Conservation (phyloP, 2,329 filamentous ascomycete genomes). For the Trichophyton verrucosum region DNA sequence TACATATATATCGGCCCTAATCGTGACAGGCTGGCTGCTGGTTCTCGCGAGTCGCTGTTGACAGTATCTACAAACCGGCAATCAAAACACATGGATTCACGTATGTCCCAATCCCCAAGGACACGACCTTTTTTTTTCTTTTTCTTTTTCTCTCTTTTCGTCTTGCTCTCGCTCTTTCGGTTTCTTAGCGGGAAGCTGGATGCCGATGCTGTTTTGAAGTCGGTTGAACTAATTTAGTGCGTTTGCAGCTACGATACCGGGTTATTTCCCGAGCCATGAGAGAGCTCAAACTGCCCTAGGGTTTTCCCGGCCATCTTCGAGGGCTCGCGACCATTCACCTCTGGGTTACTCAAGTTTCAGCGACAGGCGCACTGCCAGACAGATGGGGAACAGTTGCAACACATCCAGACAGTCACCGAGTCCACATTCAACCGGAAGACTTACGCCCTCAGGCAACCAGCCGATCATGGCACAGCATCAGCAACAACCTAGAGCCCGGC, state of each 20-base stretch:
- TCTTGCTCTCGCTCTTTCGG: not conserved
- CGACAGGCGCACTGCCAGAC: not conserved
- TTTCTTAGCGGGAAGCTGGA: not conserved
- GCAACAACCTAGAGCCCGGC: conserved; percentile 4
- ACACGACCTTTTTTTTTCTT: not conserved
- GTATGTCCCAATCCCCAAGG: conserved; percentile 13
- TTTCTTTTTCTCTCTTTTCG: too few relatives aligned
- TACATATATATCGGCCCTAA: not conserved
- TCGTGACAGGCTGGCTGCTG: not conserved
- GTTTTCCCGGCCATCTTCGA: not conserved
- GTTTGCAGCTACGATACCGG: conserved; percentile 20
- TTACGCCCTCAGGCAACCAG: not conserved
- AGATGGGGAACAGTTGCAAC: not conserved
- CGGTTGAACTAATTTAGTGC: not conserved
- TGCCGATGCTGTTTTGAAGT: not conserved
- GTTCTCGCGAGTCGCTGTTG: not conserved
- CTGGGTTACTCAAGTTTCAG: not conserved
- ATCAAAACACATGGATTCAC: conserved; percentile 15
- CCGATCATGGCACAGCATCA: conserved; percentile 3
- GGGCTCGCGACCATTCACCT: not conserved
- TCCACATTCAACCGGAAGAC: not conserved
- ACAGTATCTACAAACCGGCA: not conserved
- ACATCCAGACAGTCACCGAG: conserved; percentile 5
- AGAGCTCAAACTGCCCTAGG: conserved; percentile 19
- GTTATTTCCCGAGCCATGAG: conserved; percentile 17